Conservation (phyloP, 2,329 filamentous ascomycete species). For the Phialophora tarda region DNA sequence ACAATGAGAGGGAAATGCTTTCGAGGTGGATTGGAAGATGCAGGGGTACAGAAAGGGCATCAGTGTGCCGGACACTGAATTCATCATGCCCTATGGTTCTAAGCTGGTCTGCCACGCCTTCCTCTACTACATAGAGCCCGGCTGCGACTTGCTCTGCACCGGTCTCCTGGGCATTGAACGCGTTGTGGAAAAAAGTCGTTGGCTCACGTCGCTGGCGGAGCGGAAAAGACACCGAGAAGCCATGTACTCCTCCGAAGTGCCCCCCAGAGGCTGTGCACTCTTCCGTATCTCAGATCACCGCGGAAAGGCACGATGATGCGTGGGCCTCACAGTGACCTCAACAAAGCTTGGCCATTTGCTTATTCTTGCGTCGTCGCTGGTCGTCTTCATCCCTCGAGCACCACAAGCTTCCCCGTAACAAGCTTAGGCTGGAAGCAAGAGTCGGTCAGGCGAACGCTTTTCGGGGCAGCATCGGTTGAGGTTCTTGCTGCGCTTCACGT, state of each 20-base stretch:
- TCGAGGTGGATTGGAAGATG: conserved; percentile 25
- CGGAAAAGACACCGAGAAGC: conserved; percentile 13
- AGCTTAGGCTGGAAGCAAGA: background rate
- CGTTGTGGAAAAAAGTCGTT: background rate
- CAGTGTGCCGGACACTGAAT: conserved; percentile 32
- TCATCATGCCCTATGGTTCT: conserved; percentile 17
- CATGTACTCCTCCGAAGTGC: background rate
- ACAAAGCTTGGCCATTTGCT: background rate
- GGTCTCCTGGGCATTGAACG: background rate
- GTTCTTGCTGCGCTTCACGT: background rate
- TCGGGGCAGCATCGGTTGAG: background rate
- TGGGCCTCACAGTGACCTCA: background rate
- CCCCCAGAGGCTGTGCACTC: background rate
- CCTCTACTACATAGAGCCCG: background rate
- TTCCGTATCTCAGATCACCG: background rate
- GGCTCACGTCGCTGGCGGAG: background rate
- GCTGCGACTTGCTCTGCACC: background rate
- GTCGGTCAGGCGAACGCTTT: background rate
- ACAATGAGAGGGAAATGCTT: conserved; percentile 28
- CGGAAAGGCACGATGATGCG: background rate
- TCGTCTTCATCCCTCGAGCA: background rate
- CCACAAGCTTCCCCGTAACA: background rate
- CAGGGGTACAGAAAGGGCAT: conserved; percentile 48
- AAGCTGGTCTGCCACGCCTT: background rate
- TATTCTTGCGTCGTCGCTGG: background rate